Conservation (phyloP, 2,329 filamentous ascomycete species). For the Phyllosticta ampelicida region DNA sequence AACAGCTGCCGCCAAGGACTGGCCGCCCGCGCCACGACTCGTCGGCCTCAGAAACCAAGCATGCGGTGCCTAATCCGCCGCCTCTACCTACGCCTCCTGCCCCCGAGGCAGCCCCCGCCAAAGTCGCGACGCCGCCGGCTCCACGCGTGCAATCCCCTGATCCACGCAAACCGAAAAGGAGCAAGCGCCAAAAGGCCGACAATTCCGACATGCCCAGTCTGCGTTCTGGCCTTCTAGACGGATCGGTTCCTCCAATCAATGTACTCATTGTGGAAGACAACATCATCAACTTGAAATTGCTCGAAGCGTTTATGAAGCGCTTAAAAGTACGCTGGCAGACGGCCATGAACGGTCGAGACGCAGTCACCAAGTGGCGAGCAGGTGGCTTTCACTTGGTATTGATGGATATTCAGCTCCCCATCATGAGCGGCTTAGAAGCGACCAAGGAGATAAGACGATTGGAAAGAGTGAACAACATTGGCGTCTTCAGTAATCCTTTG, state of each 20-base stretch:
- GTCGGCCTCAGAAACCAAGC: conserved; percentile 33
- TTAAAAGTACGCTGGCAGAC: conserved; percentile 94
- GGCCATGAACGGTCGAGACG: conserved; percentile 90
- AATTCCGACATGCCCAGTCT: conserved; percentile 28
- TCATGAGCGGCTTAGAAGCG: conserved; percentile 92
- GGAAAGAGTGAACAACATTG: conserved; percentile 84
- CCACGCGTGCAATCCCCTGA: conserved; percentile 41
- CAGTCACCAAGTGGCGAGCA: conserved; percentile 82
- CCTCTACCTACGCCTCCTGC: conserved; percentile 47
- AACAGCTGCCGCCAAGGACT: conserved; percentile 20
- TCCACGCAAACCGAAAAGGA: conserved; percentile 37
- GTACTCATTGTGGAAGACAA: conserved; percentile 98
- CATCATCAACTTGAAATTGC: conserved; percentile 86
- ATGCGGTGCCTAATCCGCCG: conserved; percentile 34
- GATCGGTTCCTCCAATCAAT: conserved; percentile 86
- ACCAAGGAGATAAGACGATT: conserved; percentile 88
- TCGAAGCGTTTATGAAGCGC: conserved; percentile 92
- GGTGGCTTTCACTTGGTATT: conserved; percentile 93
- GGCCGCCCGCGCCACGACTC: conserved; percentile 29
- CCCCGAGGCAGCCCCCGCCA: conserved; percentile 26
- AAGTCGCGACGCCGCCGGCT: conserved; percentile 35
- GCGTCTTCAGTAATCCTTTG: conserved; percentile 56
- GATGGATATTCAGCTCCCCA: conserved; percentile 96
- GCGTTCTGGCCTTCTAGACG: conserved; percentile 56
- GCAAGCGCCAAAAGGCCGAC: conserved; percentile 31